A percentile compares a stretch with the other conserved stretches of the same genome.
Evolutionary conservation across 1,284 basidiomycete genomes (phyloP).

Genomic region (Peniophora sp.): DNA sequence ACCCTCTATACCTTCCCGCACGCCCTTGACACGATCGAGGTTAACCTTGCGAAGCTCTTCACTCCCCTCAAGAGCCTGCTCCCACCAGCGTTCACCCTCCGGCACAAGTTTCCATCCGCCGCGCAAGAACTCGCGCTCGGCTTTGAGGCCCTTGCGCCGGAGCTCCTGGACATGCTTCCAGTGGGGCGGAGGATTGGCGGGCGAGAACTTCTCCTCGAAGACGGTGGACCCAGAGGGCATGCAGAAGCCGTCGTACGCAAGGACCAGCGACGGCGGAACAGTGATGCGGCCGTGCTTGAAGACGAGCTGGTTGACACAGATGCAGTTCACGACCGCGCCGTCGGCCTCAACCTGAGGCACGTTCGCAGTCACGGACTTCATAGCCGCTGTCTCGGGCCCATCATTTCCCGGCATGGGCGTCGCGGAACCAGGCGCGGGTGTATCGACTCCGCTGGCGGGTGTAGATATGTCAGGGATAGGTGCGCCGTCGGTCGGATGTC

Average conservation of each 20-base stretch:
- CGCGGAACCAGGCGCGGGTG: conserved; percentile 11
- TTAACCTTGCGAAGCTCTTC: conserved; percentile 35
- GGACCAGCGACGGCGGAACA: conserved; percentile 57
- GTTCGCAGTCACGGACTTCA: conserved; percentile 11
- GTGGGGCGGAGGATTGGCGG: conserved; percentile 42
- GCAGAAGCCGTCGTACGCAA: conserved; percentile 49
- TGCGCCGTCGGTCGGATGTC: conserved; percentile 3
- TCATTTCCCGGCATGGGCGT: conserved; percentile 19
- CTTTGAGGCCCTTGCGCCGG: conserved; percentile 29
- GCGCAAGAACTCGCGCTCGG: conserved; percentile 35
- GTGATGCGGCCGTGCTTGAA: conserved; percentile 75
- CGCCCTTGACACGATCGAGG: conserved; percentile 30
- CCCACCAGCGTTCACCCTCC: conserved; percentile 57
- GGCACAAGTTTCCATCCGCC: conserved; percentile 53
- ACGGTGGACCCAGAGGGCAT: conserved; percentile 17
- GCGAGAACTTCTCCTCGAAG: conserved; percentile 27
- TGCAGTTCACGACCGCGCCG: conserved; percentile 57
- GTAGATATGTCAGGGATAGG: conserved; percentile 19
- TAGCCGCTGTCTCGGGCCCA: conserved; percentile 17
- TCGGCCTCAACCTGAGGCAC: conserved; percentile 36
- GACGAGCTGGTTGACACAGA: conserved; percentile 61
- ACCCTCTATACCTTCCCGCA: conserved; percentile 38
- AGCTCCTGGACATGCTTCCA: conserved; percentile 36
- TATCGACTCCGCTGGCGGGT: conserved; percentile 13
- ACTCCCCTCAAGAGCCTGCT: conserved; percentile 41